Evolutionary conservation across 225 moss, liverwort and hornwort species (phyloP).

Genomic region (Pleurozium schreberi): DNA sequence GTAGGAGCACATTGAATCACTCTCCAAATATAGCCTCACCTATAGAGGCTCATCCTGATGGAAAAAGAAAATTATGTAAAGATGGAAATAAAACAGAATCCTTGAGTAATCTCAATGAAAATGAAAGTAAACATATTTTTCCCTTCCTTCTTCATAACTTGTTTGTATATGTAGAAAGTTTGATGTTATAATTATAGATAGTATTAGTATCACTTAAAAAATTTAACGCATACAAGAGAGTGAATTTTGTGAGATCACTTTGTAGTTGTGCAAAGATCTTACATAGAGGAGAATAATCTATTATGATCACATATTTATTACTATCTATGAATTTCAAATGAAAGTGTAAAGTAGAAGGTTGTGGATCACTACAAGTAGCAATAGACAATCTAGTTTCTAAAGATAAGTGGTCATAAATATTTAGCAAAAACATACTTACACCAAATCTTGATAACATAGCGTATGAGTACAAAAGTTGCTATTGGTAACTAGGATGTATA

Average conservation of each 20-base stretch:
- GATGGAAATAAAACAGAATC: background rate
- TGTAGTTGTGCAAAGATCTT: background rate
- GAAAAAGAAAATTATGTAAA: background rate
- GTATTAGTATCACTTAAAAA: background rate
- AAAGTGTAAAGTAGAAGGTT: background rate
- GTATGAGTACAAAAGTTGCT: background rate
- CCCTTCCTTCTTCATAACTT: background rate
- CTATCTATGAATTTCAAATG: background rate
- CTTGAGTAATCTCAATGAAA: background rate
- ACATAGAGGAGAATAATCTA: background rate
- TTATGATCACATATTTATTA: background rate
- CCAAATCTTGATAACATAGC: background rate
- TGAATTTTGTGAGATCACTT: background rate
- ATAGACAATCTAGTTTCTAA: background rate
- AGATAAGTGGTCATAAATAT: no score
- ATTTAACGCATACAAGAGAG: background rate
- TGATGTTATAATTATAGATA: background rate
- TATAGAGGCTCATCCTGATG: background rate
- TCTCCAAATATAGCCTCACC: background rate
- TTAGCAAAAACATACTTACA: background rate
- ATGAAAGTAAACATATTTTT: background rate
- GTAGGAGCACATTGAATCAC: background rate
- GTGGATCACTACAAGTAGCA: background rate
- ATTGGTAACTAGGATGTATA: background rate
- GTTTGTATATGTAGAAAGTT: background rate